Evolutionary conservation across 345 rosid species (phyloP), one percentile per base, ranked within the genome.

Genomic region (Hibiscus syriacus): DNA sequence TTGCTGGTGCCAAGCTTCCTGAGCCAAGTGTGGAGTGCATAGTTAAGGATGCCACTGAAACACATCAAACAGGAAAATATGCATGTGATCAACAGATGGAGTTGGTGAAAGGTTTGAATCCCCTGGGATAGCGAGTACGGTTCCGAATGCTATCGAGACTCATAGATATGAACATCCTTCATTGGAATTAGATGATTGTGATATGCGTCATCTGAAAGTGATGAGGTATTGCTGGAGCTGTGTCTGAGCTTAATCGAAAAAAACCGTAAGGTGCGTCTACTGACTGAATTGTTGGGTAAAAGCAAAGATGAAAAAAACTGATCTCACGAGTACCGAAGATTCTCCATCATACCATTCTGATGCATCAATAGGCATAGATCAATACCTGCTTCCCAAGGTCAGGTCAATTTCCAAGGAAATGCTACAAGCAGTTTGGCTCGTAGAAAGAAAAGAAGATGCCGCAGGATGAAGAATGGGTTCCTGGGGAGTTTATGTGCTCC

Each of bases 201-300:
- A 80, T 69, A 69, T 43, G 73, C 66, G 25, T 84, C 93, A 67
- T 81, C 90, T 46, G 92, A 86, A 75, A 87, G 85, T 78, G 75
- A 76, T 17, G 84, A 83, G 64, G 69, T 55, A 52, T 59, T 78
- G 80, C 30, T 55, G 79, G 74, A 45, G 66, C 69, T 56, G 63
- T 73, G n/a, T 58, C 72, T 57, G 62, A 76, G 86, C 69, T 64
- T 68, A 72, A 75, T 73, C 87, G 86, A 16, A 59, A 89, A 81
- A 86, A 43, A 80, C 58, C 82, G 84, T 49, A 94, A 89, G 77
- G 74, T 86, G 68, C 89, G 92, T 68, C 78, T 82, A 70, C 78
- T 94, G 38, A 85, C 87, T n/a, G 99, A 94, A 34, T 80, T 94
- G 78, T 64, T 90, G 78, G 72, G 80, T 73, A 74, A 77, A 71